Evolutionary conservation across 2,329 filamentous ascomycete genomes (phyloP).

Genomic region (Exophiala sideris): DNA sequence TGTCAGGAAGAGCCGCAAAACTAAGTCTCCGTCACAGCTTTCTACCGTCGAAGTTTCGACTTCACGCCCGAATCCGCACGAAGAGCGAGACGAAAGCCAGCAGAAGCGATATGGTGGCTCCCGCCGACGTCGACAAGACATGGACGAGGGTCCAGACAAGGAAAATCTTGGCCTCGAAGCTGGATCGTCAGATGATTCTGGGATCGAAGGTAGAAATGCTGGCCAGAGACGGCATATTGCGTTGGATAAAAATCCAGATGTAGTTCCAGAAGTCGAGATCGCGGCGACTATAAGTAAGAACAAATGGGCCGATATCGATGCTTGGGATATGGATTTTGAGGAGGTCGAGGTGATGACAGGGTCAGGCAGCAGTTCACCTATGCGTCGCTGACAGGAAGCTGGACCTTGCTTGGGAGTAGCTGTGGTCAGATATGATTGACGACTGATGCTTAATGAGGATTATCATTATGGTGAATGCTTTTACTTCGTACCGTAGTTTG

Average conservation of each 20-base stretch:
- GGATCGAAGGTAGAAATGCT: background rate
- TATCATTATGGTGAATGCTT: background rate
- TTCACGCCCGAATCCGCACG: background rate
- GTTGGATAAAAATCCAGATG: background rate
- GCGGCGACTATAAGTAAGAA: constrained; percentile 1
- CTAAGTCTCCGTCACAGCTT: constrained; percentile 28
- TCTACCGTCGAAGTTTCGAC: constrained; percentile 13
- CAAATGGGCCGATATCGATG: constrained; percentile 30
- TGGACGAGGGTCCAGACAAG: constrained; percentile 11
- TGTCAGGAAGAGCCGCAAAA: constrained; percentile 20
- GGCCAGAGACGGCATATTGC: background rate
- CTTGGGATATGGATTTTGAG: constrained; percentile 29
- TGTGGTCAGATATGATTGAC: background rate
- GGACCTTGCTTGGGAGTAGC: background rate
- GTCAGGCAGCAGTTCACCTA: constrained; percentile 18
- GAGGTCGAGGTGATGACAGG: constrained; percentile 24
- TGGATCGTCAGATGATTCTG: background rate
- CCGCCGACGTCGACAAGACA: constrained; percentile 1
- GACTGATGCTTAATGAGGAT: background rate
- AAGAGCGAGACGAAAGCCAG: background rate
- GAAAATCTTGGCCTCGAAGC: constrained; percentile 13
- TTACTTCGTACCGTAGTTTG: too few relatives aligned
- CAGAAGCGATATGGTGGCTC: constrained; percentile 27
- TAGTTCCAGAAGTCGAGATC: background rate
- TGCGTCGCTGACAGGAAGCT: constrained; percentile 2